Conservation (phyloP, 257 asterid genomes). For the Solanum neorickii region DNA sequence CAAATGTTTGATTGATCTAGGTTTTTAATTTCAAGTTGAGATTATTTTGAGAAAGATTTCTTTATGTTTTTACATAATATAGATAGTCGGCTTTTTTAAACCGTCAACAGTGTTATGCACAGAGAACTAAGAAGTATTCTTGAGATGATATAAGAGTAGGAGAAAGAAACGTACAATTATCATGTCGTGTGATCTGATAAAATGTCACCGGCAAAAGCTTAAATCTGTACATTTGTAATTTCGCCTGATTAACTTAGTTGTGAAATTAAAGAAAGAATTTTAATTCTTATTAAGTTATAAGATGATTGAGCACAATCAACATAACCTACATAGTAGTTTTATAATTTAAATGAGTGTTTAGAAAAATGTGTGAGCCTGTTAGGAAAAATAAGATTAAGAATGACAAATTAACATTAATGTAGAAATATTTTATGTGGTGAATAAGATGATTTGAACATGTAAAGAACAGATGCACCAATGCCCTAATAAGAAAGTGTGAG, state of each 20-base stretch:
- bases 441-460: not conserved
- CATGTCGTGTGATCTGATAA: not conserved
- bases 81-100: not conserved
- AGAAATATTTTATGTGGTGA: not conserved
- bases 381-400: not conserved
- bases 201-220: not conserved
- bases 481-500: not conserved
- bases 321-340: not conserved
- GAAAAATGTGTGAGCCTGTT: not conserved
- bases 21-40: not conserved
- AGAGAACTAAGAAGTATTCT: not conserved
- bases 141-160: rapidly evolving
- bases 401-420: not conserved
- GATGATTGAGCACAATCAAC: not conserved
- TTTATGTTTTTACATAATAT: too few species aligned
- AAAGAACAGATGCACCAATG: not conserved
- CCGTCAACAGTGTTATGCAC: not conserved
- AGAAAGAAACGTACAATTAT: not conserved
- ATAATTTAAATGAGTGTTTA: not conserved
- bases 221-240: not conserved
- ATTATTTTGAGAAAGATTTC: not conserved
- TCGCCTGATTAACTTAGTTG: not conserved
- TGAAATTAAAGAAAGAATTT: not conserved
- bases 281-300: not conserved
- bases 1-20: not conserved